Evolutionary conservation across 2,329 filamentous ascomycete genomes (phyloP).

Genomic region (Aspergillus ruber): DNA sequence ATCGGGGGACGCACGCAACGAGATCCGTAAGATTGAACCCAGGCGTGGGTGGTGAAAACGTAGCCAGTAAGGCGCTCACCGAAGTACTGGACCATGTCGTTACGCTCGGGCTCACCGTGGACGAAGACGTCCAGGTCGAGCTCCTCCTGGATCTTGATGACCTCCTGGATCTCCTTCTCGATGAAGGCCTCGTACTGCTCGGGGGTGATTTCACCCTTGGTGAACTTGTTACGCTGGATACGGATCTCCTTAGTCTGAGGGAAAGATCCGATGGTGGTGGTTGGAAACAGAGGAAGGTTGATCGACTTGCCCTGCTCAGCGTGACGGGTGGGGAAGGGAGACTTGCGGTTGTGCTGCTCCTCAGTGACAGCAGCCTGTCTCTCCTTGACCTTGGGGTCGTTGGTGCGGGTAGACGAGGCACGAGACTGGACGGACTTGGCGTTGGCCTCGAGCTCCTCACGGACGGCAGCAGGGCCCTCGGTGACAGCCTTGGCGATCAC

Average conservation of each 20-base stretch:
- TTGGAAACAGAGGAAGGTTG: constrained; percentile 93
- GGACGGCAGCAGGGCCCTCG: constrained; percentile 79
- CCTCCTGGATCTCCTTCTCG: constrained; percentile 93
- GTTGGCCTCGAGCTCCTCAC: constrained; percentile 89
- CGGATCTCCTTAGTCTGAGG: constrained; percentile 99
- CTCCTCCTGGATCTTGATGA: constrained; percentile 96
- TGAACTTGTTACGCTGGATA: constrained; percentile 93
- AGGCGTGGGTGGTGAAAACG: constrained; percentile 97
- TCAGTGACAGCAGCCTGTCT: constrained; percentile 81
- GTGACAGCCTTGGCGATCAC: constrained; percentile 96
- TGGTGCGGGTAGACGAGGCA: constrained; percentile 87
- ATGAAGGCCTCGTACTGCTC: constrained; percentile 98
- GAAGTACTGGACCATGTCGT: constrained; percentile 99
- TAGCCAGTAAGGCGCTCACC: constrained; percentile 96
- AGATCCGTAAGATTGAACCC: constrained; percentile 98
- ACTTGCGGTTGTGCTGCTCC: constrained; percentile 87
- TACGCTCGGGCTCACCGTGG: constrained; percentile 98
- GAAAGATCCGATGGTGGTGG: constrained; percentile 98
- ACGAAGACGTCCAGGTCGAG: constrained; percentile 95
- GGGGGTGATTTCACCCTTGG: constrained; percentile 92
- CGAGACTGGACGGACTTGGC: constrained; percentile 89
- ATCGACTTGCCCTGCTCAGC: constrained; percentile 85
- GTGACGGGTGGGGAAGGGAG: constrained; percentile 77
- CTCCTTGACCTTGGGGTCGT: constrained; percentile 95
- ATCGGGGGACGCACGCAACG: constrained; percentile 97